A percentile compares a stretch with the other conserved stretches of the same genome.
Conservation (phyloP, 2,329 filamentous ascomycete species). For the Cryoendolithus antarcticus region DNA sequence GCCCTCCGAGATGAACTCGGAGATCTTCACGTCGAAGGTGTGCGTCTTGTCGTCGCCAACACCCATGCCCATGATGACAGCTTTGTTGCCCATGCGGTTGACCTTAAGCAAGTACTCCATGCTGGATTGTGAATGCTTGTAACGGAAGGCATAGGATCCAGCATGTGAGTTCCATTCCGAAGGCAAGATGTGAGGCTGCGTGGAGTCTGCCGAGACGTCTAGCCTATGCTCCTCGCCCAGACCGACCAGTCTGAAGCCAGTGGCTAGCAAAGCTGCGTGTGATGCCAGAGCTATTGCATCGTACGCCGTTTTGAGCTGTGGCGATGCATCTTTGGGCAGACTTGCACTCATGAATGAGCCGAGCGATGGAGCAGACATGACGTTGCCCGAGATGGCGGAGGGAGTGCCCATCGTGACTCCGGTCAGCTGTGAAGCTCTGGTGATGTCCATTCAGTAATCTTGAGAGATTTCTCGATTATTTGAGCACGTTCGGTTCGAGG, state of each 20-base stretch:
- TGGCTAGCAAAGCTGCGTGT: conserved; percentile 69
- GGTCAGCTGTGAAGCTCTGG: too few relatives aligned
- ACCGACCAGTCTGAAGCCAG: conserved; percentile 70
- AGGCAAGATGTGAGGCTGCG: conserved; percentile 53
- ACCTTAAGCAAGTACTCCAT: conserved; percentile 75
- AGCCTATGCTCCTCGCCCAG: conserved; percentile 72
- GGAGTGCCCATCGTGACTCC: conserved; percentile 1
- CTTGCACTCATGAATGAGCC: conserved; percentile 32
- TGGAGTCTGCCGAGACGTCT: conserved; percentile 16
- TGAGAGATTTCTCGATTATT: too few relatives aligned
- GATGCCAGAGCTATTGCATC: conserved; percentile 75
- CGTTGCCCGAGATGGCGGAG: conserved; percentile 22
- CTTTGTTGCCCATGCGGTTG: conserved; percentile 68
- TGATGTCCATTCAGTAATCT: too few relatives aligned
- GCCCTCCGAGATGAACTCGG: conserved; percentile 60
- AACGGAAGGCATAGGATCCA: conserved; percentile 66
- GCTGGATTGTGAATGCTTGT: conserved; percentile 72
- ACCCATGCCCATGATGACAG: conserved; percentile 69
- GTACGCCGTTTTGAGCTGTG: conserved; percentile 52
- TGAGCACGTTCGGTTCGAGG: too few relatives aligned
- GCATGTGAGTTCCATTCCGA: conserved; percentile 66
- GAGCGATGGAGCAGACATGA: conserved; percentile 32
- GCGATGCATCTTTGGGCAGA: conserved; percentile 26
- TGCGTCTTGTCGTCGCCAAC: conserved; percentile 70
- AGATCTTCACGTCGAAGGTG: conserved; percentile 59